Base-by-base conservation (phyloP, 768 basidiomycete species). In the Amanita muscaria region DNA sequence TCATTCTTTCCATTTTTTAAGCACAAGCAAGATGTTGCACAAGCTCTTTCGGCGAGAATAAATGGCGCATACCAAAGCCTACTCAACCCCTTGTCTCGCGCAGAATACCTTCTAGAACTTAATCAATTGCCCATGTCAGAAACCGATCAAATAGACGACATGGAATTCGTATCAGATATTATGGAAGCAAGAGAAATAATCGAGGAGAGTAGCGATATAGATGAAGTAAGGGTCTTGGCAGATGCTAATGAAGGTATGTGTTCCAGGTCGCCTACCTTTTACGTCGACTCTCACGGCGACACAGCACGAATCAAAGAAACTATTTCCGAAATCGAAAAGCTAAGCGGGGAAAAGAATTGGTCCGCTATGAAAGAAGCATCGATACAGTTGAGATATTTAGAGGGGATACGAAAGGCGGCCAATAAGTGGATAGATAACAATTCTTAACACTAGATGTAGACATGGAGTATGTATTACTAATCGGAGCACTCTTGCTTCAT, bases 51-150 rank as follows among this genome's bases (percentile, higher is more conserved):
- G 16, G 76, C 86, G 29, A 69, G 74, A 35, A 69, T 94, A 6
- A 96, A 96, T 57, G 75, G 76, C 58, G 92, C 90, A 1, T 91
- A 93, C 59, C 77, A 76, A 51, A 75, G 77, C 14, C 74, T 97
- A 31, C 57, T 70, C n/a, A 70, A 76, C 51, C 91, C 91, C 2
- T 62, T 90, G 25, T 65, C 72, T 21, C 79, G 92, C 32, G 81
- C 81, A 22, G 82, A 88, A 59, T 94, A 96, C 56, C 78, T 96
- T 54, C 69, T 94, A 11, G 66, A 72, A 33, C 68, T 66, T 33
- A 74, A 88, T 53, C 77, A 81, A 8, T 41, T 73, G 23, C 66
- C 70, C 4, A 64, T 79, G 36, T 67, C 68, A 2, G 92, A 93
- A 63, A 67, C 65, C 18, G 91, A 94, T 49, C 76, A 79, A 42